These are phyloP conservation scores for Sambucus nigra DNA, from an alignment of 129 eudicot species.

Conservation along the genomic window DNA sequence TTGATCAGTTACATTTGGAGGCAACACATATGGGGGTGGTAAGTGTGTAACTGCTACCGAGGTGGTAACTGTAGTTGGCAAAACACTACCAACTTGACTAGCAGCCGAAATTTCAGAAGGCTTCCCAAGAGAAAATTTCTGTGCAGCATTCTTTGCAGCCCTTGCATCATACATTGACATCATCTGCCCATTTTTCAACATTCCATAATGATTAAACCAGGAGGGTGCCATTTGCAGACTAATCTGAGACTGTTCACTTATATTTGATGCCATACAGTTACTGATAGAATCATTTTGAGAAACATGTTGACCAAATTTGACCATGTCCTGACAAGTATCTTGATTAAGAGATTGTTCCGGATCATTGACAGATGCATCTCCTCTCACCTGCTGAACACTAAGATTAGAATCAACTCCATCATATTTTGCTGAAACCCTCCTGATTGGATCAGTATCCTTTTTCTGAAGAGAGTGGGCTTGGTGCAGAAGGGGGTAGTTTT, in stretches of 20 bases:
- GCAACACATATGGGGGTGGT: constrained; percentile 18
- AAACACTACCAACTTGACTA: constrained; percentile 27
- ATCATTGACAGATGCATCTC: too few relatives aligned
- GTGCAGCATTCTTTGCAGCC: constrained; percentile 9
- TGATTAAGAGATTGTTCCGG: constrained; percentile 22
- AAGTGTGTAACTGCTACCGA: constrained; percentile 11
- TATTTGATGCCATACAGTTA: constrained; percentile 11
- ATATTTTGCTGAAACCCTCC: constrained; percentile 12
- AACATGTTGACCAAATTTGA: constrained; percentile 2
- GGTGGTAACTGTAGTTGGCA: constrained; percentile 21
- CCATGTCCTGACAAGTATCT: constrained; percentile 14
- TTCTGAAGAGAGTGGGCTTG: constrained; percentile 20
- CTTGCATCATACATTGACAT: constrained; percentile 18
- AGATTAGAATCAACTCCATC: constrained; percentile 15
- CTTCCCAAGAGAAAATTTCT: constrained; percentile 10
- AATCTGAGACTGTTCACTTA: constrained; percentile 14
- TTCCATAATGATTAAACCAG: constrained; percentile 28
- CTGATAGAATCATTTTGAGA: neutral
- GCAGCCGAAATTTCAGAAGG: constrained; percentile 19
- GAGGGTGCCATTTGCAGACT: constrained; percentile 32
- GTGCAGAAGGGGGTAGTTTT: constrained; percentile 22
- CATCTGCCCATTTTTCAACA: constrained; percentile 23
- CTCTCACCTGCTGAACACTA: constrained; percentile 30
- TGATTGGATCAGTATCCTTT: constrained; percentile 13
- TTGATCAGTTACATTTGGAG: constrained; percentile 21